Percentiles rank a stretch among this genome's conserved stretches.
Conservation (phyloP, 768 basidiomycete genomes). For the Boletus barrowsii region DNA sequence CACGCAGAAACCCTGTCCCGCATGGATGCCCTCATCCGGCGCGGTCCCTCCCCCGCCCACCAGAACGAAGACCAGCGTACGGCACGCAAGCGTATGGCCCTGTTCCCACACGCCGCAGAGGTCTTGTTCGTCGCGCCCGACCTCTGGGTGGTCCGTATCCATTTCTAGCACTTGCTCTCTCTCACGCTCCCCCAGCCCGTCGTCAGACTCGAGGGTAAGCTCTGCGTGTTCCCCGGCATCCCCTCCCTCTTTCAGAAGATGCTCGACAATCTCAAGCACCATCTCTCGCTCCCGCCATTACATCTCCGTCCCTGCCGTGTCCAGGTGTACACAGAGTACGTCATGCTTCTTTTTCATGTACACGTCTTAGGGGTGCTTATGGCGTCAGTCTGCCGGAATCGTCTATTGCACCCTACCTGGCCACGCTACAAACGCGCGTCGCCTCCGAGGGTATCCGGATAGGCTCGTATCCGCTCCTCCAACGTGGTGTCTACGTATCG, state of each 20-base stretch:
- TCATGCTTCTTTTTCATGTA: neutral
- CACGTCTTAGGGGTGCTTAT: neutral
- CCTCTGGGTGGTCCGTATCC: conserved; percentile 74
- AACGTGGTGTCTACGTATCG: conserved; percentile 61
- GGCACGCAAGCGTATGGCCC: conserved; percentile 85
- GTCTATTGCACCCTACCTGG: conserved; percentile 83
- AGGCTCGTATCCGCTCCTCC: conserved; percentile 69
- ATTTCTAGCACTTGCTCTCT: neutral
- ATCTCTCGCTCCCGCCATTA: conserved; percentile 75
- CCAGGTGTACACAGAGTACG: conserved; percentile 80
- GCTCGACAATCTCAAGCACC: conserved; percentile 67
- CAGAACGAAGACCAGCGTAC: conserved; percentile 73
- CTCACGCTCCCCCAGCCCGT: conserved; percentile 57
- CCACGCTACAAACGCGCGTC: conserved; percentile 69
- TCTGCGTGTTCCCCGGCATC: conserved; percentile 92
- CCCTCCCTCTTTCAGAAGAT: conserved; percentile 82
- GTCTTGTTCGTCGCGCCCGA: conserved; percentile 75
- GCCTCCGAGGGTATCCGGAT: conserved; percentile 75
- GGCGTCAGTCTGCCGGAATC: conserved; percentile 65
- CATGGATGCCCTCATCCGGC: conserved; percentile 60
- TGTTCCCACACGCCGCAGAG: conserved; percentile 80
- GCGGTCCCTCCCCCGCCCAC: conserved; percentile 24
- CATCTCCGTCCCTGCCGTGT: conserved; percentile 72
- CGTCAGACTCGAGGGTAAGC: conserved; percentile 76
- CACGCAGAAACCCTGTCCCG: conserved; percentile 75